Evolutionary conservation across 306 rosid species (phyloP).

Genomic region (Morella rubra): DNA sequence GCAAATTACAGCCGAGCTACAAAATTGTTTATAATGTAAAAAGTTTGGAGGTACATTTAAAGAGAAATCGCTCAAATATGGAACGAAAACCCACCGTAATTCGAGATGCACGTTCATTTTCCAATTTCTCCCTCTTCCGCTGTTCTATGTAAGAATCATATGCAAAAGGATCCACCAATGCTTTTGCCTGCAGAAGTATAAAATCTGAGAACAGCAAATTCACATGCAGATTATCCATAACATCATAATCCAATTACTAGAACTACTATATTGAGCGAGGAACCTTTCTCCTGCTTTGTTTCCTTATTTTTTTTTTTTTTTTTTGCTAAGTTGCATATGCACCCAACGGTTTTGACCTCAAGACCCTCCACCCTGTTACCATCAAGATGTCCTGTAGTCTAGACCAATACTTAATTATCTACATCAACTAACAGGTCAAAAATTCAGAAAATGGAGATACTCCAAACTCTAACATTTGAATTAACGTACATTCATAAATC

Average conservation of each 20-base stretch:
- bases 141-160: constrained; percentile 59
- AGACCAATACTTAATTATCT: not conserved
- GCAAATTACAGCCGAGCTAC: not conserved
- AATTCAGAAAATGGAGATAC: not conserved
- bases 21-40: not conserved
- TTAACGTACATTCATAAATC: not conserved
- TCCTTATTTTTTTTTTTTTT: not conserved
- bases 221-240: constrained; percentile 9
- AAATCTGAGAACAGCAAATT: constrained; percentile 21
- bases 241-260: constrained; percentile 14
- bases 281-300: not conserved
- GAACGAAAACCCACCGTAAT: constrained; percentile 56
- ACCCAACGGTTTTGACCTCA: not conserved
- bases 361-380: not conserved
- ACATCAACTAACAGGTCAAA: not conserved
- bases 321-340: not conserved
- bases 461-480: not conserved
- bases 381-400: not conserved
- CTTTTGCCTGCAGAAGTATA: constrained; percentile 69
- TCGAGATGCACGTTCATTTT: constrained; percentile 71
- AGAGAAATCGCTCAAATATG: constrained; percentile 11
- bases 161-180: constrained; percentile 63
- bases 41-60: not conserved
- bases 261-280: constrained; percentile 9
- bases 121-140: constrained; percentile 63